A percentile compares a stretch with the other conserved stretches of the same genome.
These are phyloP conservation scores for Russula vinacea DNA, from an alignment of 768 basidiomycete species.

Conservation along the genomic window DNA sequence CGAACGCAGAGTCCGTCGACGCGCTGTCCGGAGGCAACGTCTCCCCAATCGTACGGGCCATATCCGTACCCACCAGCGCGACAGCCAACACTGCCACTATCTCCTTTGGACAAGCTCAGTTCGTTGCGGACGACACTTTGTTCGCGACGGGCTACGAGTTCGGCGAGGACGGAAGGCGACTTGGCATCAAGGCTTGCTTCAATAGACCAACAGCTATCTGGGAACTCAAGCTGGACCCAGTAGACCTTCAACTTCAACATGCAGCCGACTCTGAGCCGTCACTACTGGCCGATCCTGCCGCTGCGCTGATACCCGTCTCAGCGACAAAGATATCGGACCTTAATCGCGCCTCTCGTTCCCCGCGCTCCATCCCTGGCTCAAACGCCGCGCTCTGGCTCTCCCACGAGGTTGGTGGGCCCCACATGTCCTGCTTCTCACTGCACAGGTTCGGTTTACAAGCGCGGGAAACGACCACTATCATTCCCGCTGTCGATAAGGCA, in stretches of 20 bases:
- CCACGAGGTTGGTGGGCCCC: slow-evolving; percentile 36
- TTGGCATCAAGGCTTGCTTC: slow-evolving; percentile 37
- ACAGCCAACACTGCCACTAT: background rate
- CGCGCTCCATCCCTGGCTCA: slow-evolving; percentile 27
- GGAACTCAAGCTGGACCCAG: slow-evolving; percentile 29
- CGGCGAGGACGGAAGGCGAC: slow-evolving; percentile 33
- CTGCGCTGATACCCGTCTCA: slow-evolving; percentile 6
- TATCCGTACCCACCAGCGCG: slow-evolving; percentile 2
- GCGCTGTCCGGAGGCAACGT: background rate
- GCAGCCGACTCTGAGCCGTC: background rate
- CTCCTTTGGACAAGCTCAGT: slow-evolving; percentile 27
- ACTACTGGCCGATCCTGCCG: background rate
- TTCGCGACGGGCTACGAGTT: slow-evolving; percentile 34
- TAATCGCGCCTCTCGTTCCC: slow-evolving; percentile 24
- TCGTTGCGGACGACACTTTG: slow-evolving; percentile 28
- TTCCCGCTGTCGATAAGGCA: slow-evolving; percentile 29
- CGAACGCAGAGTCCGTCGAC: background rate
- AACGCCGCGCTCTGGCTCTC: slow-evolving; percentile 33
- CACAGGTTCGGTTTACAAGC: slow-evolving; percentile 28
- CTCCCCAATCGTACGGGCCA: slow-evolving; percentile 5
- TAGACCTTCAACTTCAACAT: background rate
- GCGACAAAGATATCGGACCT: slow-evolving; percentile 23
- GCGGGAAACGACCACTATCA: slow-evolving; percentile 23
- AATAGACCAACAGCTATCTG: slow-evolving; percentile 35
- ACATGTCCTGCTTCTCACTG: slow-evolving; percentile 34